Evolutionary conservation across 2,329 filamentous ascomycete species (phyloP), one percentile per base, ranked within the genome.

Genomic region (Tolypocladium tropicale): DNA sequence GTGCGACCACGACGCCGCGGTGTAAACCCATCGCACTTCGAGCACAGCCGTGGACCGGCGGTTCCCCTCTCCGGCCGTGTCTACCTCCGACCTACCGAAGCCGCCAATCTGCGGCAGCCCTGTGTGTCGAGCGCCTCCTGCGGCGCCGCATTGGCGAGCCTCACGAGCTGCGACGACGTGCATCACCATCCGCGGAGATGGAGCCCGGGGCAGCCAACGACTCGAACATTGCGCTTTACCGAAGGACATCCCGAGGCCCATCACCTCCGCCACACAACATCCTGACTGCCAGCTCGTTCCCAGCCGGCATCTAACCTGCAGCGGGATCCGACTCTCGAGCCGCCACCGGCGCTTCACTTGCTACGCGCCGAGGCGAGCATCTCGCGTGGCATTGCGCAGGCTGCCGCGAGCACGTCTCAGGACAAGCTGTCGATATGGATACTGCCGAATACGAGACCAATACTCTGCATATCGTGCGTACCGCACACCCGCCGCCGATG

Each of bases 381-480:
- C 14, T 41, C 39, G 34, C 9, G 52, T 43, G 36, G 16, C 57
- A 55, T 60, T 48, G 52, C 46, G 36, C 18, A 49, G 30, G 46
- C 52, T 39, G 43, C 51, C 30, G 41, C 53, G 49, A 23, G 21
- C 39, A 49, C 36, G 14, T 14, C n/a, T 14, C 49, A 23, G 56
- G 28, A 34, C 39, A 69, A 61, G 65, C 69, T 63, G 70, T 66
- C 79, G 80, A 78, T 67, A 84, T 84, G 81, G 81, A 84, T 70
- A 77, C 78, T 69, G 78, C 79, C 61, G 81, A 84, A 72, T 83
- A 82, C 70, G 80, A 82, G 65, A 84, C 81, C 67, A 84, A 84
- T 71, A 76, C 76, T 59, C 71, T 84, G 64, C 72, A 81, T 65
- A 75, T 83, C 72, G 81, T 84, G 62, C 64, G 78, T 73, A 23